phyloP scores from a whole-genome alignment of 192 early-diverging fungal genomes.

The Allomyces javanicus region DNA sequence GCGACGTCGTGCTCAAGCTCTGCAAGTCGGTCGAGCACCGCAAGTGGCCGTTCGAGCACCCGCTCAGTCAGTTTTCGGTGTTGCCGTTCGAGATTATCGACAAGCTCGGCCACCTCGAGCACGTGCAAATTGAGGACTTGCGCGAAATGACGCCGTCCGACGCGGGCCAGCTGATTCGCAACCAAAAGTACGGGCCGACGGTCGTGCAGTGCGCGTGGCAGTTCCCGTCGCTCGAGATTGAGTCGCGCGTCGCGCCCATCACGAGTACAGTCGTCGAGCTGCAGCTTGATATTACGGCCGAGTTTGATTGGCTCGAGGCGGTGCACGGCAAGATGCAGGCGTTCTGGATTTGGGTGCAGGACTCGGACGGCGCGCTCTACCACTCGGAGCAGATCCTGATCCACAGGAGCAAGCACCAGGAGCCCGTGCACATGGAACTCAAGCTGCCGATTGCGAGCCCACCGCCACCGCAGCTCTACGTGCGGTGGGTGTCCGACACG shows the following conservation, averaged over 20 bases:
- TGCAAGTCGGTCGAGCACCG: constrained; percentile 67
- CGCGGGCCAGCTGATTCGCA: constrained; percentile 66
- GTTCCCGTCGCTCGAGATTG: constrained; percentile 64
- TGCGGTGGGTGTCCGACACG: constrained; percentile 82
- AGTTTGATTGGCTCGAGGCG: constrained; percentile 89
- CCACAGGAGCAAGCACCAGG: constrained; percentile 39
- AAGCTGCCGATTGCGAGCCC: constrained; percentile 85
- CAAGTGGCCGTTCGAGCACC: constrained; percentile 86
- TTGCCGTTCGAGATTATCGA: constrained; percentile 48
- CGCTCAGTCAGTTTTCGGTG: constrained; percentile 56
- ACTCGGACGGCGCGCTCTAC: constrained; percentile 65
- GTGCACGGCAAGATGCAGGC: constrained; percentile 77
- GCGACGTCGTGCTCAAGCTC: constrained; percentile 55
- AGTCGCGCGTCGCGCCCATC: constrained; percentile 71
- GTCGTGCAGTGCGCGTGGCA: constrained; percentile 57
- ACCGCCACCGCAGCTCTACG: constrained; percentile 72
- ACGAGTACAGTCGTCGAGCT: constrained; percentile 78
- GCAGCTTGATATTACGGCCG: constrained; percentile 54
- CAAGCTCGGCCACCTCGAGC: constrained; percentile 44
- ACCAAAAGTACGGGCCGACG: constrained; percentile 54
- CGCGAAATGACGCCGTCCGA: constrained; percentile 70
- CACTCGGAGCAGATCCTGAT: constrained; percentile 83
- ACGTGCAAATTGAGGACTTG: constrained; percentile 38
- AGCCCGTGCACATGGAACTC: constrained; percentile 53
- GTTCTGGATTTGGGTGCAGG: constrained; percentile 95